Conservation (phyloP, 2,329 filamentous ascomycete species). For the Myriosclerotinia curreyana region DNA sequence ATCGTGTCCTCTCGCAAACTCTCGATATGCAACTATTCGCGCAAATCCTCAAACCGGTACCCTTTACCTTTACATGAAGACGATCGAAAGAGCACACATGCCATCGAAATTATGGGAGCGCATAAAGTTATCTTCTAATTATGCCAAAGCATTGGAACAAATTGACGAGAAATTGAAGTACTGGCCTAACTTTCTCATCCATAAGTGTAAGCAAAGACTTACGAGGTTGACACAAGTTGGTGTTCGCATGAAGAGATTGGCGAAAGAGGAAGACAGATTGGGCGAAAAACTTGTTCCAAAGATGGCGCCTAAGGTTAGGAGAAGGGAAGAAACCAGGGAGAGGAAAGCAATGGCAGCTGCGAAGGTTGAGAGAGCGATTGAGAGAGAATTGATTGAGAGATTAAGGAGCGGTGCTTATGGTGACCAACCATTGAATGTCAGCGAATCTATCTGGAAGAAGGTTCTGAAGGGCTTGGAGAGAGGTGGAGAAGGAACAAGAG, state of each 20-base stretch:
- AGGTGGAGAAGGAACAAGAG: slow-evolving; percentile 75
- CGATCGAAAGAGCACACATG: slow-evolving; percentile 81
- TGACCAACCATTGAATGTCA: slow-evolving; percentile 90
- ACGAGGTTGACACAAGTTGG: slow-evolving; percentile 90
- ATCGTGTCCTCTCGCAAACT: slow-evolving; percentile 87
- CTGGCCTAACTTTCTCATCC: slow-evolving; percentile 89
- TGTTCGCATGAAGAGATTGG: slow-evolving; percentile 74
- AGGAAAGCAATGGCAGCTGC: slow-evolving; percentile 77
- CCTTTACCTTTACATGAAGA: slow-evolving; percentile 97
- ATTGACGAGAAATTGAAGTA: slow-evolving; percentile 85
- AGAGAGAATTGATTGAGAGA: slow-evolving; percentile 88
- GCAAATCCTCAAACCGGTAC: slow-evolving; percentile 75
- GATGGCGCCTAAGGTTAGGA: slow-evolving; percentile 83
- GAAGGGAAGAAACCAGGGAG: slow-evolving; percentile 72
- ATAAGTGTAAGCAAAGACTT: slow-evolving; percentile 95
- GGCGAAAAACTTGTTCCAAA: slow-evolving; percentile 87
- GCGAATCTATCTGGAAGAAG: slow-evolving; percentile 95
- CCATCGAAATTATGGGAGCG: slow-evolving; percentile 93
- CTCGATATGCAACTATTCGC: slow-evolving; percentile 87
- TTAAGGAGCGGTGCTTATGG: slow-evolving; percentile 91
- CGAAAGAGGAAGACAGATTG: slow-evolving; percentile 82
- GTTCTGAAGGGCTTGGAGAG: slow-evolving; percentile 88
- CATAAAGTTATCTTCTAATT: slow-evolving; percentile 86
- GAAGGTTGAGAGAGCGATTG: slow-evolving; percentile 93
- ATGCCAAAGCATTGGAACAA: slow-evolving; percentile 81